phyloP scores from a whole-genome alignment of 805 yeast species.

The Myxozyma kluyveri region DNA sequence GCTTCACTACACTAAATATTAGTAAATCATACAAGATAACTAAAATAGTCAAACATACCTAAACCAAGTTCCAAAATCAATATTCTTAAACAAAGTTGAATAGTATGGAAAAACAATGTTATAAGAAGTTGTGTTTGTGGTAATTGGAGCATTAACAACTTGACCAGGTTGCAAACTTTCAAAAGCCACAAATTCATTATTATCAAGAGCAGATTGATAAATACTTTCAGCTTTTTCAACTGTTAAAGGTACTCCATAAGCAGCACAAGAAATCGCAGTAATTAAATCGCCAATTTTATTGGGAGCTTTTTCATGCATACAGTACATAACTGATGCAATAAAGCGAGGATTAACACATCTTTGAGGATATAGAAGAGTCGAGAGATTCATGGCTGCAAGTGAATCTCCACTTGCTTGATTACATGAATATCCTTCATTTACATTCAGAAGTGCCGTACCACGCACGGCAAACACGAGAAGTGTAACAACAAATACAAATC shows the following conservation, averaged over 20 bases:
- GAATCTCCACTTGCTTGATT: too few relatives aligned
- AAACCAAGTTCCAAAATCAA: constrained; percentile 4
- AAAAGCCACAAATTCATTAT: not conserved
- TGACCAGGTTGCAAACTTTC: not conserved
- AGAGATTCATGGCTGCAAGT: too few relatives aligned
- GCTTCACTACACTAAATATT: constrained; percentile 27
- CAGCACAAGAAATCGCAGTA: not conserved
- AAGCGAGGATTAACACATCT: too few relatives aligned
- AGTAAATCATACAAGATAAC: not conserved
- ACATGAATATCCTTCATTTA: too few relatives aligned
- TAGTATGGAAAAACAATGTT: not conserved
- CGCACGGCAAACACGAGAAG: too few relatives aligned
- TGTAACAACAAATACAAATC: too few relatives aligned
- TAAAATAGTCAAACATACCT: not conserved
- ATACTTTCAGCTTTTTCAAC: not conserved
- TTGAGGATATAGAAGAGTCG: too few relatives aligned
- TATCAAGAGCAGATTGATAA: constrained; percentile 1
- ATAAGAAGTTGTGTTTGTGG: constrained; percentile 3
- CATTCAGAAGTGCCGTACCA: too few relatives aligned
- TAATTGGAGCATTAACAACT: constrained; percentile 42
- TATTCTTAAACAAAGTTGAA: not conserved
- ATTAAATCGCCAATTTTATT: too few relatives aligned
- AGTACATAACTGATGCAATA: too few relatives aligned
- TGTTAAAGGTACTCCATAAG: not conserved
- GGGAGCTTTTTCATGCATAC: too few relatives aligned